These are phyloP conservation scores for Aspergillus phoenicis DNA, from an alignment of 2,329 filamentous ascomycete genomes.

Conservation along the genomic window DNA sequence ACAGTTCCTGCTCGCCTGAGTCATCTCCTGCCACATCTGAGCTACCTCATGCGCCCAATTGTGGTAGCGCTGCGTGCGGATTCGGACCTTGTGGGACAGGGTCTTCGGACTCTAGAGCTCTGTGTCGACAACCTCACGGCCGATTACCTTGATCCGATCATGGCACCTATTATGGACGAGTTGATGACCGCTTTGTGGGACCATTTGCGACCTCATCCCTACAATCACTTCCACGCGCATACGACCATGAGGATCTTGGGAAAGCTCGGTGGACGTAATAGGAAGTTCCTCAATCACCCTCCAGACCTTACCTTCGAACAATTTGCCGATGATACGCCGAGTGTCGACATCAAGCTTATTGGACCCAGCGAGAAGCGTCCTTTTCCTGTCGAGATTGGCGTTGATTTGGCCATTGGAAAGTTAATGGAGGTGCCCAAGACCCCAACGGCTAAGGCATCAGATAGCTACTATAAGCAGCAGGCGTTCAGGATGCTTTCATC, in stretches of 20 bases:
- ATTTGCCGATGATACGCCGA: constrained; percentile 84
- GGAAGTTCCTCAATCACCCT: constrained; percentile 91
- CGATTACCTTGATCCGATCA: constrained; percentile 97
- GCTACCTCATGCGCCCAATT: constrained; percentile 93
- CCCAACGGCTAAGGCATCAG: constrained; percentile 61
- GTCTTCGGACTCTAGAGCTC: constrained; percentile 86
- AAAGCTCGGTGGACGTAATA: constrained; percentile 91
- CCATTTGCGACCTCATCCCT: constrained; percentile 88
- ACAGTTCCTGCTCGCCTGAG: constrained; percentile 94
- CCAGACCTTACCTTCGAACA: constrained; percentile 80
- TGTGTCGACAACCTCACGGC: constrained; percentile 98
- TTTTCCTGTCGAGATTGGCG: constrained; percentile 82
- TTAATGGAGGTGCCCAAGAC: constrained; percentile 76
- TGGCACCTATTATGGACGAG: constrained; percentile 98
- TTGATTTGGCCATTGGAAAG: constrained; percentile 86
- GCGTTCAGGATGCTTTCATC: constrained; percentile 84
- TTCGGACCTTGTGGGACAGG: constrained; percentile 91
- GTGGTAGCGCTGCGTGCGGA: constrained; percentile 93
- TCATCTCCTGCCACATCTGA: constrained; percentile 91
- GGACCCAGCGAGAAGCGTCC: constrained; percentile 86
- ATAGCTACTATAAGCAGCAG: constrained; percentile 89
- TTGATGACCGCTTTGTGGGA: constrained; percentile 97
- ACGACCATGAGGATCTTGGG: constrained; percentile 97
- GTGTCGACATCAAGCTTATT: constrained; percentile 84
- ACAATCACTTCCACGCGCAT: constrained; percentile 96